These are phyloP conservation scores for Trichoderma sp. DNA, from an alignment of 2,329 filamentous ascomycete genomes.

Conservation along the genomic window DNA sequence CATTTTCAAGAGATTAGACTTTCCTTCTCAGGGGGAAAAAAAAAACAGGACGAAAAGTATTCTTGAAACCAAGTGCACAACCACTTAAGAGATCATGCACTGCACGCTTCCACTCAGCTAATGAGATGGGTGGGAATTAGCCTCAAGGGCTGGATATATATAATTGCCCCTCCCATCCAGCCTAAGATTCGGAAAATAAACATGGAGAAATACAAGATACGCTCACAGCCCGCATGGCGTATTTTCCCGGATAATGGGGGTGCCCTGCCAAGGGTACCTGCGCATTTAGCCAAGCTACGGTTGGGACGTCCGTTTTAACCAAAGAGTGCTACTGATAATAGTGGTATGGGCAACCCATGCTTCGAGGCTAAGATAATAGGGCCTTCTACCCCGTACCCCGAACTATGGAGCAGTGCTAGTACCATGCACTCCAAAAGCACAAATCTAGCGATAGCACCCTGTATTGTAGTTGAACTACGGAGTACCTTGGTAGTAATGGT, in stretches of 20 bases:
- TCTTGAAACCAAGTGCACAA: background rate
- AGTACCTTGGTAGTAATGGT: too few species aligned
- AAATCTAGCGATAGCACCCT: background rate
- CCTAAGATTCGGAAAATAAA: conserved; percentile 14
- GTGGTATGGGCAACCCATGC: background rate
- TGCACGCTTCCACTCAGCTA: background rate
- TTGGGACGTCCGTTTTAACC: conserved; percentile 4
- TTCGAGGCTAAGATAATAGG: background rate
- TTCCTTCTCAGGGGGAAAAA: background rate
- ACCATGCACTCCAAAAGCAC: background rate
- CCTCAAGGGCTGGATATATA: background rate
- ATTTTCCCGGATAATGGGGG: conserved; percentile 14
- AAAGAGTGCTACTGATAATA: background rate
- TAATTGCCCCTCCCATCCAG: background rate
- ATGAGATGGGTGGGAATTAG: background rate
- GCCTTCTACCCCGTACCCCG: background rate
- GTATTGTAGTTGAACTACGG: background rate
- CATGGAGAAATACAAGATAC: conserved; percentile 21
- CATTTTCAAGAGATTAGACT: conserved; percentile 41
- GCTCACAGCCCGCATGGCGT: background rate
- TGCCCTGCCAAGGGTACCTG: background rate
- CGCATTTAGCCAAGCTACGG: conserved; percentile 14
- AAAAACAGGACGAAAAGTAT: background rate
- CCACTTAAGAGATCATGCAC: background rate
- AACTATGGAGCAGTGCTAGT: background rate